A percentile compares a stretch with the other conserved stretches of the same genome.
Evolutionary conservation across 139 green algal species (phyloP).

Genomic region (Edaphochlamys debaryana): DNA sequence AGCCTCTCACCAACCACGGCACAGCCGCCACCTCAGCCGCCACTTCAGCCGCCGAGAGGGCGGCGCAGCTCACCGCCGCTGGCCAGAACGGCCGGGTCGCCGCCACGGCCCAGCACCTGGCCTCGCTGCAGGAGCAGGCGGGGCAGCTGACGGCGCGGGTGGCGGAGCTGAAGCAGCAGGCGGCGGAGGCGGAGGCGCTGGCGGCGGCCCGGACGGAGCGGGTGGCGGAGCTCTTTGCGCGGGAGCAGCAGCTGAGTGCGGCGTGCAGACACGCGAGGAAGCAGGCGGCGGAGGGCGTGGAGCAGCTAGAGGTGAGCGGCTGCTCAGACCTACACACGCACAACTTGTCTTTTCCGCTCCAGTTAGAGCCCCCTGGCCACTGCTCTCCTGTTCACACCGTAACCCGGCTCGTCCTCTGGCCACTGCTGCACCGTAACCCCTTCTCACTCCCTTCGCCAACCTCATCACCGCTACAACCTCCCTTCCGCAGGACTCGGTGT

Average conservation of each 20-base stretch:
- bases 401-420: too few species aligned
- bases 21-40: too few species aligned
- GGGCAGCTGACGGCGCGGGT: not conserved
- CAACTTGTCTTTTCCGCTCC: too few species aligned
- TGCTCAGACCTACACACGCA: too few species aligned
- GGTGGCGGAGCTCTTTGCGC: conserved; percentile 14
- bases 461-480: too few species aligned
- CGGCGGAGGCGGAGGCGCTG: conserved; percentile 37
- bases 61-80: too few species aligned
- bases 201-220: not conserved
- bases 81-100: not conserved
- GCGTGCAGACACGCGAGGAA: not conserved
- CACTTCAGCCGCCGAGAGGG: too few species aligned
- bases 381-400: too few species aligned
- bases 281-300: not conserved
- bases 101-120: not conserved
- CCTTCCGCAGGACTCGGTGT: not conserved
- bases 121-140: conserved; percentile 14
- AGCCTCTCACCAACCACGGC: too few species aligned
- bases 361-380: too few species aligned
- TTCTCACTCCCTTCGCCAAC: too few species aligned
- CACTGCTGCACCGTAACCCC: too few species aligned
- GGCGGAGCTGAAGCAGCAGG: conserved; percentile 12
- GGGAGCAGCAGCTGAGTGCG: conserved; percentile 24
- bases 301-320: conserved; percentile 1